Evolutionary conservation across 2,329 filamentous ascomycete species (phyloP).

Genomic region (Aspergillus niger): DNA sequence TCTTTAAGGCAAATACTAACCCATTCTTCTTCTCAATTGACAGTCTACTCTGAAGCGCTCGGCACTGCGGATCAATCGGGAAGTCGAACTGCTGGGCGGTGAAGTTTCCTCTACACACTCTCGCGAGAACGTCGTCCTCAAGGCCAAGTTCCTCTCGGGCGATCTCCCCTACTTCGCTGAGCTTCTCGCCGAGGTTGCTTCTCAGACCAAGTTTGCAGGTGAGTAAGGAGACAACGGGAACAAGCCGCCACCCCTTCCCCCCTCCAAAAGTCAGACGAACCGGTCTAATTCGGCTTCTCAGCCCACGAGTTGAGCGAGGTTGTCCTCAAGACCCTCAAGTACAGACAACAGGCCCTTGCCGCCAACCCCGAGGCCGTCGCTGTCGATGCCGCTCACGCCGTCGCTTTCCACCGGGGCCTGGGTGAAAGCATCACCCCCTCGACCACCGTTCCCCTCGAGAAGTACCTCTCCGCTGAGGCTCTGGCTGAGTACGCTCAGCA

Average conservation of each 20-base stretch:
- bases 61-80: slow-evolving; percentile 87
- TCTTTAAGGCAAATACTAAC: slow-evolving; percentile 15
- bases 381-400: slow-evolving; percentile 78
- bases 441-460: slow-evolving; percentile 68
- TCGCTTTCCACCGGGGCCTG: slow-evolving; percentile 92
- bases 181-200: slow-evolving; percentile 87
- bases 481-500: slow-evolving; percentile 74
- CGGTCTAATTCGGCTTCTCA: slow-evolving; percentile 44
- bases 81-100: slow-evolving; percentile 91
- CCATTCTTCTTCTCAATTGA: slow-evolving; percentile 40
- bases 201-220: slow-evolving; percentile 81
- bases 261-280: not conserved
- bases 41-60: slow-evolving; percentile 83
- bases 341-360: slow-evolving; percentile 74
- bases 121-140: slow-evolving; percentile 87
- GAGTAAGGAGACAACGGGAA: slow-evolving; percentile 27
- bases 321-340: slow-evolving; percentile 72
- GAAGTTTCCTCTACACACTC: slow-evolving; percentile 86
- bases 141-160: slow-evolving; percentile 91
- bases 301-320: slow-evolving; percentile 91
- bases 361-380: slow-evolving; percentile 68
- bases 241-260: not conserved
- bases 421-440: slow-evolving; percentile 75
- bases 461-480: slow-evolving; percentile 76
- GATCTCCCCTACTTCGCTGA: slow-evolving; percentile 98